These are phyloP conservation scores for Ceratocystis lukuohia DNA, from an alignment of 2,329 filamentous ascomycete genomes.

Conservation along the genomic window DNA sequence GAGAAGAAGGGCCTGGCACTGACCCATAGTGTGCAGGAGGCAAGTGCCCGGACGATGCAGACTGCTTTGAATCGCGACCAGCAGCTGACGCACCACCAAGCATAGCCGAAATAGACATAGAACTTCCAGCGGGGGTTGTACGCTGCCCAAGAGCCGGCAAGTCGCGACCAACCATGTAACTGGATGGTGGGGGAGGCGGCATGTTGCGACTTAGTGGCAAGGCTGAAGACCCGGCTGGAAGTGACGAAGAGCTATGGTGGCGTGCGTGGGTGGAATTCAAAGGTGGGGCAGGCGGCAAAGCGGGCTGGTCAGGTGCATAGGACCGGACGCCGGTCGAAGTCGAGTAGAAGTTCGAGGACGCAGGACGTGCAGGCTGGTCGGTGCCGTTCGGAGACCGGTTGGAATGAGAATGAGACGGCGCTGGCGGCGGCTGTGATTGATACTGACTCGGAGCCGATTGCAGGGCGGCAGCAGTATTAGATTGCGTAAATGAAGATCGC, in stretches of 20 bases:
- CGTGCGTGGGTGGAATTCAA: constrained; percentile 30
- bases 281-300: constrained; percentile 19
- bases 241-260: constrained; percentile 33
- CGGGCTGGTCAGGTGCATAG: constrained; percentile 19
- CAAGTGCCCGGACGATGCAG: constrained; percentile 25
- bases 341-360: constrained; percentile 13
- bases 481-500: not conserved
- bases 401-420: constrained; percentile 5
- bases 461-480: not conserved
- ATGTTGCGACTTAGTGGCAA: constrained; percentile 29
- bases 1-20: constrained; percentile 29
- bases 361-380: constrained; percentile 1
- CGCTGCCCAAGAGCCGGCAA: constrained; percentile 38
- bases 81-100: constrained; percentile 29
- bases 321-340: constrained; percentile 7
- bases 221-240: constrained; percentile 22
- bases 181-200: constrained; percentile 29
- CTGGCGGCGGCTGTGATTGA: not conserved
- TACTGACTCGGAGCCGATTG: not conserved
- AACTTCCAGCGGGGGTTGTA: constrained; percentile 36
- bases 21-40: constrained; percentile 32
- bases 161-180: constrained; percentile 37
- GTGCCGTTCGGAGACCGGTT: constrained; percentile 8
- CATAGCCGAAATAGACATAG: constrained; percentile 51
- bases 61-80: constrained; percentile 33